phyloP scores from a whole-genome alignment of 176 grass and related monocot genomes.

The Microstegium vimineum region DNA sequence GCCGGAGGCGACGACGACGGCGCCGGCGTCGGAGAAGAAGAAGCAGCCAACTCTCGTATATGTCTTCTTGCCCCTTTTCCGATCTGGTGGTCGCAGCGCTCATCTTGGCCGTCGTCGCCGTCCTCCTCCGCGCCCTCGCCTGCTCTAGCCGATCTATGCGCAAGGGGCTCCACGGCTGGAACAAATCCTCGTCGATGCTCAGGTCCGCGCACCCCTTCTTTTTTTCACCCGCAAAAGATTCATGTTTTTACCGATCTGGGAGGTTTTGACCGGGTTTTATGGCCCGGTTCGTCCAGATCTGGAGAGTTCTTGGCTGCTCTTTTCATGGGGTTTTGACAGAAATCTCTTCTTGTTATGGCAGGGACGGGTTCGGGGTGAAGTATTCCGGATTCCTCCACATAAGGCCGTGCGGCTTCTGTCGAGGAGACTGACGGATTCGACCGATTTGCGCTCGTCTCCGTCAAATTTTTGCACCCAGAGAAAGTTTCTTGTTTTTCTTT shows the following conservation, averaged over 20 bases:
- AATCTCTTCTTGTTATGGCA: conserved; percentile 18
- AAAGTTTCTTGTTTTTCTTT: conserved; percentile 29
- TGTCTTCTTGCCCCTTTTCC: conserved; percentile 75
- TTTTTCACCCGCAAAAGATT: neutral
- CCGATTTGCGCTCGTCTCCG: conserved; percentile 19
- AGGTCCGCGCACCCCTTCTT: conserved; percentile 19
- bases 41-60: conserved; percentile 50
- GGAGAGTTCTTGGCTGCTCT: neutral
- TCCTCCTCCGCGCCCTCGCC: conserved; percentile 34
- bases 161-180: conserved; percentile 43
- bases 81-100: conserved; percentile 48
- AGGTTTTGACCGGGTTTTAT: conserved; percentile 24
- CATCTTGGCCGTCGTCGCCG: conserved; percentile 33
- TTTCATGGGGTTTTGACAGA: conserved; percentile 31
- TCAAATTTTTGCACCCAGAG: conserved; percentile 45
- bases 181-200: conserved; percentile 81
- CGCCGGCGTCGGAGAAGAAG: conserved; percentile 25
- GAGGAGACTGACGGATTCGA: conserved; percentile 49
- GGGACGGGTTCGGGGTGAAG: conserved; percentile 88
- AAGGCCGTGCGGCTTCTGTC: conserved; percentile 54
- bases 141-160: conserved; percentile 60
- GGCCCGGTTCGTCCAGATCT: conserved; percentile 28
- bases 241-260: conserved; percentile 12
- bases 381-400: conserved; percentile 96
- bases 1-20: conserved; percentile 46